Base-by-base conservation (phyloP, 2,329 filamentous ascomycete species). In the Fusarium tanahbumbuense region DNA sequence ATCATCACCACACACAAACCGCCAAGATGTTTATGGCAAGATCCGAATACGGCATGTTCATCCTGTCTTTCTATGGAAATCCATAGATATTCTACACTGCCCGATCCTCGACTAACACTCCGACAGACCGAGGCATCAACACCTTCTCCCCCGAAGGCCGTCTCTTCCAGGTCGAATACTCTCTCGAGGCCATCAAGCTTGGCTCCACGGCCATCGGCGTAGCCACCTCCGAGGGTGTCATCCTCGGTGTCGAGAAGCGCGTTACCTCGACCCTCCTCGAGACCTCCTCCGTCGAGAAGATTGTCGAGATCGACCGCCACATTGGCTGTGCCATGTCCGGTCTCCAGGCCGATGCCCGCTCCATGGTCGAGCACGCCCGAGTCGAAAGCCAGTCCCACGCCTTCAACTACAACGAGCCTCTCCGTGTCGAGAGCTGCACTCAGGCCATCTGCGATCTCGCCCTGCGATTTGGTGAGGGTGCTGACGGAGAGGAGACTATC, bases 91-190 rank as follows among this genome's bases (percentile, higher is more conserved):
- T 50, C 66, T 27, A 3, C 25, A 18, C 7, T 32, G 22, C 28
- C 20, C 13, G 5, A 48, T 22, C 23, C 9, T 46, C n/a, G 22
- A 37, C 75, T 77, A 68, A 77, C 70, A 22, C 48, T 46, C 27
- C 28, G 5, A 48, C 75, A 98, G 94, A 98, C 87, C 94, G 95
- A 83, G 95, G 95, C 79, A 98, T 98, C 89, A 98, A 98, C 89
- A 99, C 96, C 88, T 99, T 99, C 89, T 99, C 96, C 77, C 96
- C 96, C 67, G 96, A 99, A 89, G 96, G 96, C 79, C 96, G 96
- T 84, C 93, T 99, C 82, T 99, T 99, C 89, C 96, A 99, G 87
- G 96, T 99, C 86, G 96, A 99, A 92, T 99, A 99, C 90, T 98
- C 96, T 65, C 92, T 99, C 82, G 96, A 99, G 87, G 96, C 96